Conservation (phyloP, 495 filamentous ascomycete genomes). For the Penicillium crystallinum region DNA sequence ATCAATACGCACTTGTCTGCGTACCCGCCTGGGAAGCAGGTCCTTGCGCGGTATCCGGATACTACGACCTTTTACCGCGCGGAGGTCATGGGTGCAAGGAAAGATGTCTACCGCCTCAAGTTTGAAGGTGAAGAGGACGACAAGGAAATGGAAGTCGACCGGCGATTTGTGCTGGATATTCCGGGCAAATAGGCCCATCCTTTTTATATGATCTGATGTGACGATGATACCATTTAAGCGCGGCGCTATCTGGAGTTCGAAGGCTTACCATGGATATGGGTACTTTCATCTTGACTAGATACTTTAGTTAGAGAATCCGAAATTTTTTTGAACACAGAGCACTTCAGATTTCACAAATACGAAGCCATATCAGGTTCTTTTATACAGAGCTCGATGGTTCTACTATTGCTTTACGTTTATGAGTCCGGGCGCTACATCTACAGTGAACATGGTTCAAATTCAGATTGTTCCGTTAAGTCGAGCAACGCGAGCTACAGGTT, state of each 20-base stretch:
- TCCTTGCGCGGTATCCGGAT: slow-evolving; percentile 78
- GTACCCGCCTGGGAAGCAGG: slow-evolving; percentile 72
- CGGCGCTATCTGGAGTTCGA: slow-evolving; percentile 27
- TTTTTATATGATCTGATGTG: slow-evolving; percentile 21
- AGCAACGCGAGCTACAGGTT: too few species aligned
- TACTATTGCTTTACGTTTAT: too few species aligned
- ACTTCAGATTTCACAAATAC: too few species aligned
- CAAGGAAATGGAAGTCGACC: slow-evolving; percentile 73
- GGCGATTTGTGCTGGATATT: slow-evolving; percentile 76
- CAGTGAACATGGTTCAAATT: too few species aligned
- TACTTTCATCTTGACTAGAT: slow-evolving; percentile 8
- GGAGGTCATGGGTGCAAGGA: slow-evolving; percentile 74
- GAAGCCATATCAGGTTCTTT: too few species aligned
- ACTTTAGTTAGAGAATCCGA: neutral
- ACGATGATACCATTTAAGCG: slow-evolving; percentile 30
- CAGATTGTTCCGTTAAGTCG: too few species aligned
- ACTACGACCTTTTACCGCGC: slow-evolving; percentile 98
- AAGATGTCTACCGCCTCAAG: slow-evolving; percentile 59
- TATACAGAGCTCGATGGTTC: too few species aligned
- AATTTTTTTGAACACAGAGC: neutral
- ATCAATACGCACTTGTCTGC: slow-evolving; percentile 53
- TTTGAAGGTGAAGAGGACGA: slow-evolving; percentile 87
- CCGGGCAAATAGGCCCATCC: slow-evolving; percentile 36
- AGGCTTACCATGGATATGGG: slow-evolving; percentile 6
- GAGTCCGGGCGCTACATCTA: too few species aligned